Base-by-base conservation (phyloP, 2,329 filamentous ascomycete genomes). In the Nannizziopsis barbatae region DNA sequence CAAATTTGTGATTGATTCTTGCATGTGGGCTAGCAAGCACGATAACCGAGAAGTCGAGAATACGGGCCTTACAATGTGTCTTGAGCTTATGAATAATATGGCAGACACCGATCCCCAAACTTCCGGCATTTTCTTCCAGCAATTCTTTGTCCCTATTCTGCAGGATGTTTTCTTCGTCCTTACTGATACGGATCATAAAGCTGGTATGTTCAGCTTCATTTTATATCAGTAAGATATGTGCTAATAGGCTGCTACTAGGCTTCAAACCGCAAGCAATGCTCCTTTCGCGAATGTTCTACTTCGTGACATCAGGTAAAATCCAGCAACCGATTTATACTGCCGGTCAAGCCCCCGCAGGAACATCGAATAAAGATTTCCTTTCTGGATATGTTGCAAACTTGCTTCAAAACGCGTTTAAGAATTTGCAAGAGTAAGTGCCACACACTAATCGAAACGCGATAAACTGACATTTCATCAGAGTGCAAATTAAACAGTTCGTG, bases 11-110 rank as follows among this genome's bases (percentile, higher is more conserved):
- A 96, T 98, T 57, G 92, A 98, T 67, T 94, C 90, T 32, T 98
- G 93, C 75, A 88, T 96, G 76, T 98, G 92, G 93, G 92, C 93
- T n/a, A 95, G 90, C 74, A 98, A 98, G 74, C 92, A 98, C 68
- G 92, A 98, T 71, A 98, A 98, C 70, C 85, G 92, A 52, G 88
- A 95, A 63, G 92, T 98, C 27, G 92, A 98, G 69, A 87, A 86
- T 57, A 93, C 92, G 35, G 92, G 92, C 52, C 79, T 98, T 52
- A 92, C 89, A 68, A 98, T 98, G 92, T 96, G 90, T 66, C 80
- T 95, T 57, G 92, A 98, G 70, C 75, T 98, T 55, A 89, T 98
- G 64, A 90, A 85, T 69, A 98, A 98, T 70, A 95, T 98, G 73
- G 87, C 90, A 7, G 90, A 95, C 59, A 84, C 88, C 1, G 89